Evolutionary conservation across 2,329 filamentous ascomycete species (phyloP).

Genomic region (Albophoma yamanashiensis): DNA sequence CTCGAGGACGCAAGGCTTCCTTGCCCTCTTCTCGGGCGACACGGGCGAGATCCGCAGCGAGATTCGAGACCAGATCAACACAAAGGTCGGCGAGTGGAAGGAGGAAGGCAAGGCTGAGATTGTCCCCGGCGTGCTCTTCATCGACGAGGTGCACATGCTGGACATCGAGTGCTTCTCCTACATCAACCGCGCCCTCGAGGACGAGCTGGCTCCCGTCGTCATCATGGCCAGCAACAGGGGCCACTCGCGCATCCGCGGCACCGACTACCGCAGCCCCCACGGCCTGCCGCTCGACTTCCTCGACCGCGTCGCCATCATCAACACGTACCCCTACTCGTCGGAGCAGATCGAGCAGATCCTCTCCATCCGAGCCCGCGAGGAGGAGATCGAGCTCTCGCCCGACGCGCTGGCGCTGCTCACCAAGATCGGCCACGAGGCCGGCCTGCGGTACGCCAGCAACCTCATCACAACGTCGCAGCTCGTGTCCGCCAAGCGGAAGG

Average conservation of each 20-base stretch:
- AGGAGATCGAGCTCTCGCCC: conserved; percentile 84
- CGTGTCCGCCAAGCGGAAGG: conserved; percentile 73
- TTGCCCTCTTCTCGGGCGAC: conserved; percentile 94
- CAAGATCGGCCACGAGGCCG: conserved; percentile 89
- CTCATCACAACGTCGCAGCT: conserved; percentile 92
- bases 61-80: conserved; percentile 97
- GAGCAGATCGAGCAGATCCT: conserved; percentile 92
- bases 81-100: conserved; percentile 97
- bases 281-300: conserved; percentile 92
- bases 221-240: conserved; percentile 99
- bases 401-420: conserved; percentile 88
- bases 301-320: conserved; percentile 92
- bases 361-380: conserved; percentile 84
- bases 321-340: conserved; percentile 70
- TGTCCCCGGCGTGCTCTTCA: conserved; percentile 92
- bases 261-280: conserved; percentile 86
- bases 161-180: conserved; percentile 99
- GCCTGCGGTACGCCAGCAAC: conserved; percentile 92
- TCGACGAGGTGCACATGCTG: conserved; percentile 99
- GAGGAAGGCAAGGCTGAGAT: conserved; percentile 99
- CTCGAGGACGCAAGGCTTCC: conserved; percentile 93
- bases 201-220: conserved; percentile 89
- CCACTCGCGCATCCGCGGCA: conserved; percentile 82
- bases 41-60: conserved; percentile 97
- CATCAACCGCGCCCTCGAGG: conserved; percentile 92